Conservation (phyloP, 83 land plant species). For the Isoetes engelmannii region DNA sequence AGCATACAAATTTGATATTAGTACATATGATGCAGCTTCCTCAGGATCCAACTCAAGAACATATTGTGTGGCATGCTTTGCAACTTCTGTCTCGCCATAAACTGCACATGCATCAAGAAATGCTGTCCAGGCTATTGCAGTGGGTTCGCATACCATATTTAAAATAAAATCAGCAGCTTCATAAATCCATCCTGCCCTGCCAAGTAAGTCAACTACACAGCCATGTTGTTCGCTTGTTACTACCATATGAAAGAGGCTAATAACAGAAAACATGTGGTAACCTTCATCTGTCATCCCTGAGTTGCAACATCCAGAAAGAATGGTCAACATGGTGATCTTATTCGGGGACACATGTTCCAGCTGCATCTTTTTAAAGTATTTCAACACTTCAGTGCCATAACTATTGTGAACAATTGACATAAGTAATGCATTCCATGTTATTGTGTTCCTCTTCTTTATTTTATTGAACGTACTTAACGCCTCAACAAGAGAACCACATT, state of each 20-base stretch:
- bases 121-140: background rate
- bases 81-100: background rate
- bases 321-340: background rate
- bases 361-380: background rate
- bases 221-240: background rate
- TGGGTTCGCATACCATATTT: background rate
- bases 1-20: slow-evolving; percentile 2
- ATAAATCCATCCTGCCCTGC: background rate
- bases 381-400: background rate
- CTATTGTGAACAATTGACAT: background rate
- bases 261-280: background rate
- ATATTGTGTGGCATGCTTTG: background rate
- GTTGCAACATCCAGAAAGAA: slow-evolving; percentile 1
- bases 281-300: background rate
- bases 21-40: slow-evolving; percentile 7
- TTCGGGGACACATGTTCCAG: background rate
- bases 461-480: background rate
- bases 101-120: slow-evolving; percentile 1
- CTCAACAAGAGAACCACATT: background rate
- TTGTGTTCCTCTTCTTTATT: background rate
- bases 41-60: slow-evolving; percentile 7
- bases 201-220: slow-evolving; percentile 3
- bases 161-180: background rate
- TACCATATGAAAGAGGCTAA: background rate
- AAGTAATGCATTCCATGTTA: slow-evolving; percentile 5